Percentiles rank a stretch among this genome's conserved stretches.
Evolutionary conservation across 2,329 filamentous ascomycete species (phyloP).

Genomic region (Acephala macrosclerotiorum): DNA sequence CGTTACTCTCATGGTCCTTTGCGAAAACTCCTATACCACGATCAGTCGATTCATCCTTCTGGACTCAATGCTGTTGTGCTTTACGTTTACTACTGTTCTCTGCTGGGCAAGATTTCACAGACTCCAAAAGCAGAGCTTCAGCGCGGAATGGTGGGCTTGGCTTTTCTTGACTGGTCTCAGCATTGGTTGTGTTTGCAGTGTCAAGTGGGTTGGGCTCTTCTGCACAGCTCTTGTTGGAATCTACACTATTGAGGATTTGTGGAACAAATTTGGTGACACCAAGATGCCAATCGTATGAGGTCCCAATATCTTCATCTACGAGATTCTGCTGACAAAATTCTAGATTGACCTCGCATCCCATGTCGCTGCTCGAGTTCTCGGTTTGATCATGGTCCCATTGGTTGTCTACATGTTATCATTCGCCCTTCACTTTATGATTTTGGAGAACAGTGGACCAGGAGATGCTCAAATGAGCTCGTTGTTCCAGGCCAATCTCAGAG

Average conservation of each 20-base stretch:
- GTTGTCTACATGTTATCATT: conserved; percentile 96
- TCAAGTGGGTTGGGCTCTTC: conserved; percentile 98
- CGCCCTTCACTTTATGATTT: conserved; percentile 90
- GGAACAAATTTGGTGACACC: conserved; percentile 95
- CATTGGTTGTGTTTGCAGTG: conserved; percentile 97
- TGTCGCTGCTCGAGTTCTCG: conserved; percentile 79
- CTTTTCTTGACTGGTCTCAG: conserved; percentile 91
- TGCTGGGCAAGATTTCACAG: conserved; percentile 98
- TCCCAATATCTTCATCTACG: not conserved
- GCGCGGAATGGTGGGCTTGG: conserved; percentile 93
- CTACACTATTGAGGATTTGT: conserved; percentile 95
- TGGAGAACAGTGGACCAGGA: conserved; percentile 92
- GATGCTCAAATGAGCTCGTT: conserved; percentile 99
- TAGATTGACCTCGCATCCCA: conserved; percentile 76
- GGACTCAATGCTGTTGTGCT: conserved; percentile 98
- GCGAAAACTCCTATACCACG: conserved; percentile 98
- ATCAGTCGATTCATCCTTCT: conserved; percentile 98
- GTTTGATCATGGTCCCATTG: conserved; percentile 87
- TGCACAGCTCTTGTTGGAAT: conserved; percentile 93
- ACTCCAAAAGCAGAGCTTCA: conserved; percentile 85
- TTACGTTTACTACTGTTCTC: conserved; percentile 96
- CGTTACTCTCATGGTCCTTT: conserved; percentile 94
- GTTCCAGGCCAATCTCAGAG: conserved; percentile 95
- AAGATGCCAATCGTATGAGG: conserved; percentile 82
- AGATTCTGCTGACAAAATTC: conserved; percentile 33